Base-by-base conservation (phyloP, 805 yeast species). In the Ogataea sp. region DNA sequence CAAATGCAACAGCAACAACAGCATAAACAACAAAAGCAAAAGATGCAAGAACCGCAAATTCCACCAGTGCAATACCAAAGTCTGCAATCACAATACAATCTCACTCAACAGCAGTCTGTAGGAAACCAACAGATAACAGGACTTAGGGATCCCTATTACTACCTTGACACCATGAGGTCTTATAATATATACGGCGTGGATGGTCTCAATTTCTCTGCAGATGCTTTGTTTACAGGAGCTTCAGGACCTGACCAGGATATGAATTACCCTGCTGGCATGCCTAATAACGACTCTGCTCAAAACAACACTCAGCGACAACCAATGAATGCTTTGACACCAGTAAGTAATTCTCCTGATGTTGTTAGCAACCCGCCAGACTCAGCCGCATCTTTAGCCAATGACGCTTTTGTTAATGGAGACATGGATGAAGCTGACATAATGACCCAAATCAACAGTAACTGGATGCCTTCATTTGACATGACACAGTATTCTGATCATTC, bases 401-500 rank as follows among this genome's bases (percentile, higher is more conserved):
- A 30, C 4, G 21, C 21, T 16, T 18, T 30, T 13, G 14, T 10
- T 18, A n/a, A 16, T 30, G 23, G 18, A 8, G 18, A 30, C 11
- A 30, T 17, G 14, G 33, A 23, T 6, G 38, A 35, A n/a, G 11
- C 24, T 17, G 9, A 13, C 2, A 15, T 35, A 4, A 35, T 35
- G 32, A 17, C 16, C 13, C 31, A 35, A 26, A 35, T 35, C 13
- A 28, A 21, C n/a, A 35, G 26, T 23, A 17, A 9, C 6, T 35
- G 38, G 38, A 26, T 35, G 4, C 38, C 38, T 6, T 35, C 38
- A 5, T 35, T 35, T 26, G 38, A 35, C 14, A 35, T 23, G n/a
- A 14, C 20, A 7, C n/a, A n/a, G n/a, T n/a, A n/a, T n/a, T n/a
- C n/a, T n/a, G n/a, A n/a, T n/a, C n/a, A n/a, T n/a, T n/a, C n/a